Conservation (phyloP, 352 stramenopile genomes). For the Phytophthora podocarpi region DNA sequence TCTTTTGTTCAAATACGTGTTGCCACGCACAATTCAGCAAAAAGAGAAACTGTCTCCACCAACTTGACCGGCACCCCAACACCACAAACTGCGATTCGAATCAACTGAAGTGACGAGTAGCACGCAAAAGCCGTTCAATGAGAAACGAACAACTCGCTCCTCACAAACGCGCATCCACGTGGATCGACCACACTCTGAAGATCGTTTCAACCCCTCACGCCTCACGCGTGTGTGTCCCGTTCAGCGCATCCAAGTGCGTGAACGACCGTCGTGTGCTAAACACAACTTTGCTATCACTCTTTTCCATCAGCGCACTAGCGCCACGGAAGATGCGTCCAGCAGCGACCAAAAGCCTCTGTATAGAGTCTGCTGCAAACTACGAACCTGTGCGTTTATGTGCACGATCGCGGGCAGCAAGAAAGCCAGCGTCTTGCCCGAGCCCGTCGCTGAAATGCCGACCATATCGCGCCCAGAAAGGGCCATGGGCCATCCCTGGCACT, state of each 20-base stretch:
- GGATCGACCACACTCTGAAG: constrained; percentile 27
- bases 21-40: not conserved
- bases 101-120: constrained; percentile 22
- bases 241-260: constrained; percentile 24
- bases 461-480: constrained; percentile 97
- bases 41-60: constrained; percentile 13
- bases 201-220: constrained; percentile 34
- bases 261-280: constrained; percentile 27
- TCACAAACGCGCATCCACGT: constrained; percentile 19
- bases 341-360: constrained; percentile 20
- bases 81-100: constrained; percentile 28
- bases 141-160: not conserved
- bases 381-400: constrained; percentile 99
- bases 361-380: constrained; percentile 49
- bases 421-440: constrained; percentile 97
- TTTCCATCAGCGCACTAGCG: constrained; percentile 32
- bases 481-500: constrained; percentile 99
- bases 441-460: constrained; percentile 98
- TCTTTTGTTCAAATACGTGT: constrained; percentile 1
- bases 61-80: constrained; percentile 32
- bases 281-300: constrained; percentile 36
- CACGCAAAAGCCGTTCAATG: constrained; percentile 13
- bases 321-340: constrained; percentile 21
- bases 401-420: constrained; percentile 99
- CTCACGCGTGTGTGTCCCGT: constrained; percentile 25